Base-by-base conservation (phyloP, 2,329 filamentous ascomycete species). In the Tolypocladium capitatum region DNA sequence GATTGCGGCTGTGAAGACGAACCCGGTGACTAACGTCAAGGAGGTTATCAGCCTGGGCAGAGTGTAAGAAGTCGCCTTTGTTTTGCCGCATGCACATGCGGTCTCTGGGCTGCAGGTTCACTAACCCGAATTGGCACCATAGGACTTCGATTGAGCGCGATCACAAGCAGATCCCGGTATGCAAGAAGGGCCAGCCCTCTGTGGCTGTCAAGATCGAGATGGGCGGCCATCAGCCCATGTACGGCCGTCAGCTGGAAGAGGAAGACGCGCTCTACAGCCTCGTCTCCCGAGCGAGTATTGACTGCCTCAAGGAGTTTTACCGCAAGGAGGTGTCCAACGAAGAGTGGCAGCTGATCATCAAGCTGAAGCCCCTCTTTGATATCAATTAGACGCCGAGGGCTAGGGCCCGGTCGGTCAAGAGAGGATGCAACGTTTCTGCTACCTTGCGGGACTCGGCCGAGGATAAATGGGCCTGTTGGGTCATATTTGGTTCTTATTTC, bases 121-220 rank as follows among this genome's bases (percentile, higher is more conserved):
- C 58, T 68, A 55, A 68, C 56, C 43, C 42, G 2, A n/a, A 38
- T 18, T 35, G n/a, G 16, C 30, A 18, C 34, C 16, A 49, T 60
- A 95, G 90, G n/a, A 86, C 86, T 48, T 90, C 85, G 2, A 98
- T 98, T 61, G 91, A 98, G 68, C 84, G 94, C 63, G 94, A 98
- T 57, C 92, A 98, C 78, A 98, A 98, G 73, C 81, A 92, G 54
- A 83, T 98, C 55, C 78, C 76, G 10, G 76, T 95, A 49, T 94
- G 88, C 73, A 98, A 98, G 69, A 91, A 89, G 71, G 91, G 91
- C 46, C 86, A 94, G 62, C 92, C 94, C n/a, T 94, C 89, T 1
- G 94, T 98, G 10, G 92, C 92, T 20, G 76, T 98, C 72, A 98
- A 98, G 76, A 94, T 98, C 59, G 94, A 98, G 71, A 83, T 83